Evolutionary conservation across 108 stramenopile species (phyloP), one percentile per base, ranked within the genome.

Genomic region (Pseudonitzschia delicatissima): DNA sequence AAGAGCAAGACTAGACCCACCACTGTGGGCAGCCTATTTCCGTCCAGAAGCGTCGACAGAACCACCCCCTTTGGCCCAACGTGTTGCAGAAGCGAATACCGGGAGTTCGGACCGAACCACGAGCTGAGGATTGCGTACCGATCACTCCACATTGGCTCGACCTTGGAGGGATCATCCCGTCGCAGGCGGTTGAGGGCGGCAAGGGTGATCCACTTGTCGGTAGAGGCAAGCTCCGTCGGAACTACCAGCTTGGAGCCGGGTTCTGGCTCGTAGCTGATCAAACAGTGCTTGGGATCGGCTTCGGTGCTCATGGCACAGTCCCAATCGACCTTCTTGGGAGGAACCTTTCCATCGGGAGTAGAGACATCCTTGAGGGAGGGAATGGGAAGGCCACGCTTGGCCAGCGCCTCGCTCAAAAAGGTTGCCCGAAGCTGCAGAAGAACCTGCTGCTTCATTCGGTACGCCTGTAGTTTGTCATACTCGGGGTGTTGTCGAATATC

Each of bases 61-160:
- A 91, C 32, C 47, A 86, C 73, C 32, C 89, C 93, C 49, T 81
- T 77, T 7, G 79, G 20, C 4, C 86, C 78, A 13, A 83, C 63
- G 71, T 91, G 84, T 73, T 88, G 87, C 21, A 85, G 69, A 15
- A 91, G 44, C 52, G 81, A 81, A 48, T 73, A 83, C 57, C 78
- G 66, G 5, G 85, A 84, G 23, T 73, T 53, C 32, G 83, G 82
- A 17, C 67, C 48, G 71, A 91, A 94, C 93, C 93, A 94, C 20
- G 76, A 71, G 17, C 53, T 40, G 45, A 87, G 57, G 29, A 94
- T 85, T 25, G 83, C 72, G 66, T 91, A 94, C 57, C 82, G 73
- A 20, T 77, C 77, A 66, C 88, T 87, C 93, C 93, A 94, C 87
- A 94, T 90, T 28, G 87, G 83, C 69, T 94, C 90, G 4, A 94